Evolutionary conservation across 1,284 basidiomycete genomes (phyloP).

Genomic region (Cryptococcus depauperatus): DNA sequence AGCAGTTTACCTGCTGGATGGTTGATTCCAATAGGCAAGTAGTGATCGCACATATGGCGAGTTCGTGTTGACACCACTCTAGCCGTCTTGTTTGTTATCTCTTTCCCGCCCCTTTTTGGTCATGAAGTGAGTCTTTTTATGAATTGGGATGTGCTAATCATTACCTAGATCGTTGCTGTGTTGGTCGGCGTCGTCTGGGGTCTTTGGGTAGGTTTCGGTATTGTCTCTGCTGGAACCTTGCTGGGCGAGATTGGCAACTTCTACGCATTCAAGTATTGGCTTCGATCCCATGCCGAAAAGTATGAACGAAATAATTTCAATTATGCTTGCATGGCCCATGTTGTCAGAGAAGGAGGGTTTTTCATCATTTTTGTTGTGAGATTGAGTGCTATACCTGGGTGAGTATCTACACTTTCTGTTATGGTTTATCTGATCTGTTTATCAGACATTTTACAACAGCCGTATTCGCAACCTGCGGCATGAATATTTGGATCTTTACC

Average conservation of each 20-base stretch:
- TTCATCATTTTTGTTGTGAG: conserved; percentile 64
- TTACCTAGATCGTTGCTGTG: conserved; percentile 35
- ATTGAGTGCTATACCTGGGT: conserved; percentile 69
- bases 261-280: conserved; percentile 46
- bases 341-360: conserved; percentile 72
- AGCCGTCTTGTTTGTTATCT: conserved; percentile 39
- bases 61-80: neutral
- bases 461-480: conserved; percentile 70
- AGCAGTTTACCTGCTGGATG: conserved; percentile 51
- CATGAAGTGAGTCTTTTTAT: conserved; percentile 29
- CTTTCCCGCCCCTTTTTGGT: conserved; percentile 44
- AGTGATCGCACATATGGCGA: no score
- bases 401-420: conserved; percentile 7
- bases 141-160: neutral
- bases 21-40: conserved; percentile 66
- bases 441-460: conserved; percentile 45
- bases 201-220: conserved; percentile 39
- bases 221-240: conserved; percentile 32
- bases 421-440: neutral
- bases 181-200: conserved; percentile 42
- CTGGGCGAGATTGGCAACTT: conserved; percentile 40
- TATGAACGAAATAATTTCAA: conserved; percentile 61
- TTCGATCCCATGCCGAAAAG: conserved; percentile 58
- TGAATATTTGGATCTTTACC: conserved; percentile 56
- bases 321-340: conserved; percentile 68